Base-by-base conservation (phyloP, 139 green algal species). In the Trebouxia sp. region DNA sequence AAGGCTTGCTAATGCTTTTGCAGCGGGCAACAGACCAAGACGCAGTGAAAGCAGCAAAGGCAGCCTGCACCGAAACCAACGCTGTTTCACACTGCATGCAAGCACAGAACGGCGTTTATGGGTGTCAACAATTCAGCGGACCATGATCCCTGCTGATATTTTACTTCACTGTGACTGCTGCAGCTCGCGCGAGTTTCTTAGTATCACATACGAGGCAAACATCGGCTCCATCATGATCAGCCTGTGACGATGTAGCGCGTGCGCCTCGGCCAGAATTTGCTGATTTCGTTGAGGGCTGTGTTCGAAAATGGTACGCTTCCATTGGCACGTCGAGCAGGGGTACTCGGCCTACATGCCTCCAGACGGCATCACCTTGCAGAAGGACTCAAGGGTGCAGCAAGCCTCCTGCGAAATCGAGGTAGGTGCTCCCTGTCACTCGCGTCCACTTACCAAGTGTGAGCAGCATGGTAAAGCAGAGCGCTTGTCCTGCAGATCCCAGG, bases 221-320 rank as follows among this genome's bases (percentile, higher is more conserved):
- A n/a, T n/a, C n/a, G n/a, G n/a, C n/a, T n/a, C n/a, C n/a, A n/a
- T n/a, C n/a, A n/a, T n/a, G n/a, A n/a, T n/a, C n/a, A n/a, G n/a
- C n/a, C n/a, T n/a, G n/a, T n/a, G n/a, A n/a, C n/a, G n/a, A n/a
- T n/a, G n/a, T n/a, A n/a, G n/a, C n/a, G n/a, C n/a, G n/a, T n/a
- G n/a, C n/a, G n/a, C n/a, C n/a, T n/a, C n/a, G n/a, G n/a, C n/a
- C n/a, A n/a, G n/a, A n/a, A n/a, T n/a, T n/a, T n/a, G n/a, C n/a
- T n/a, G n/a, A n/a, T n/a, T n/a, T n/a, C n/a, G n/a, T n/a, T n/a
- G n/a, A n/a, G n/a, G n/a, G n/a, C n/a, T n/a, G n/a, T n/a, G n/a
- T n/a, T n/a, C n/a, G n/a, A n/a, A n/a, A 50, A 92, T 94, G 90
- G 84, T 91, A 0, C 79, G 90, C 9, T 92, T 94, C 42, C 85